Evolutionary conservation across 768 basidiomycete species (phyloP), one percentile per base, ranked within the genome.

Genomic region (Boletus sp.): DNA sequence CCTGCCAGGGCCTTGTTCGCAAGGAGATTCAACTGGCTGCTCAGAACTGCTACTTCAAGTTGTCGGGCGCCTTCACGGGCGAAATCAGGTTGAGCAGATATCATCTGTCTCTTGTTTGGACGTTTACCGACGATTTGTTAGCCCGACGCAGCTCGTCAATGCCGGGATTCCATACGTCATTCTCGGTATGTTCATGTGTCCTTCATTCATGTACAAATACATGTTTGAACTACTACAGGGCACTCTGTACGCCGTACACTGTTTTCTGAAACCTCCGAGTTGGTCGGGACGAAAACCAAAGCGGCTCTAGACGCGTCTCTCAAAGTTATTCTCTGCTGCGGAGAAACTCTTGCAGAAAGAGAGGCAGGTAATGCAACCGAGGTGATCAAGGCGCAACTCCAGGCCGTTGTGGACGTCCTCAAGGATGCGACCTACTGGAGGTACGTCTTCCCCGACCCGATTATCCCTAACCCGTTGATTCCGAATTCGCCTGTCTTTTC

Each of bases 161-260:
- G 88, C 89, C n/a, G 80, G 78, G 7, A 84, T 98, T 56, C 89
- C 89, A 55, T 98, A 90, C 71, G 94, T 97, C 64, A 89, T 99
- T 73, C 83, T 98, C 50, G 96, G 89, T 89, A 65, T 32, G 80
- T 61, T 30, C 18, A 3, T 9, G 9, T 15, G 5, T n/a, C 32
- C 39, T 32, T 6, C 20, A 5, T 36, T n/a, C 36, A 15, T 55
- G 36, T n/a, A 28, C 35, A 11, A 17, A 29, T n/a, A 41, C 11
- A 17, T 30, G 7, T 40, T n/a, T 20, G 12, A 18, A 47, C 4
- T 3, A 12, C 30, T 0, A n/a, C 41, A 89, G 90, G 96, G 37
- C 97, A 99, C 80, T 98, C 95, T 45, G 97, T 98, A 75, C 91
- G 97, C 62, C 88, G 97, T 59, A 88, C 92, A 8, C 72, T 94